Evolutionary conservation across 2,329 filamentous ascomycete species (phyloP).

Genomic region (Phyllosticta paracitricarpa): DNA sequence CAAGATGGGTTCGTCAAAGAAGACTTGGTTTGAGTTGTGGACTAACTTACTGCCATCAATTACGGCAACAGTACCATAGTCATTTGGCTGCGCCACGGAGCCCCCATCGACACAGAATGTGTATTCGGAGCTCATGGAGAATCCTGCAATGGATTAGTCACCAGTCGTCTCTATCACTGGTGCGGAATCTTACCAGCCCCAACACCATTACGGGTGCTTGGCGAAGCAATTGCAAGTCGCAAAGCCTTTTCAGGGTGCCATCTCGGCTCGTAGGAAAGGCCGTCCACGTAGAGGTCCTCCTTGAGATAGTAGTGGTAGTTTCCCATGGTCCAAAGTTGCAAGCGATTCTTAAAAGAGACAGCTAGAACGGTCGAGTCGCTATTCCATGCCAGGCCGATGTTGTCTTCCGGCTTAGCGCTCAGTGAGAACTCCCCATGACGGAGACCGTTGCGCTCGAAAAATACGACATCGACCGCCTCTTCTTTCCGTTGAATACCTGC

Average conservation of each 20-base stretch:
- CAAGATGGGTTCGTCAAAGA: slow-evolving; percentile 13
- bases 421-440: slow-evolving; percentile 92
- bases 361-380: slow-evolving; percentile 84
- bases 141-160: slow-evolving; percentile 22
- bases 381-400: slow-evolving; percentile 74
- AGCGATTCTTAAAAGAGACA: slow-evolving; percentile 59
- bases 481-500: slow-evolving; percentile 69
- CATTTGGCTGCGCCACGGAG: slow-evolving; percentile 58
- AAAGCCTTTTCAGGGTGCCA: slow-evolving; percentile 88
- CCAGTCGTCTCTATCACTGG: slow-evolving; percentile 1
- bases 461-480: slow-evolving; percentile 69
- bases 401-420: slow-evolving; percentile 52
- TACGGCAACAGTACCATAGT: slow-evolving; percentile 71
- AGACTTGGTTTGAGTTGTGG: not conserved
- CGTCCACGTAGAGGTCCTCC: slow-evolving; percentile 55
- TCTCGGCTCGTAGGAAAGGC: slow-evolving; percentile 16
- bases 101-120: slow-evolving; percentile 59
- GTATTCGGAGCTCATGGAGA: slow-evolving; percentile 54
- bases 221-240: slow-evolving; percentile 46
- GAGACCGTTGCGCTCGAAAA: slow-evolving; percentile 95
- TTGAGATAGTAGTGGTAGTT: slow-evolving; percentile 99
- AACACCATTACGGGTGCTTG: too few species aligned
- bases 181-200: slow-evolving; percentile 14
- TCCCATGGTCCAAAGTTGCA: slow-evolving; percentile 94
- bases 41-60: slow-evolving; percentile 60